Evolutionary conservation across 148 eudicot genomes (phyloP), one percentile per base, ranked within the genome.

Genomic region (Beta vulgaris): DNA sequence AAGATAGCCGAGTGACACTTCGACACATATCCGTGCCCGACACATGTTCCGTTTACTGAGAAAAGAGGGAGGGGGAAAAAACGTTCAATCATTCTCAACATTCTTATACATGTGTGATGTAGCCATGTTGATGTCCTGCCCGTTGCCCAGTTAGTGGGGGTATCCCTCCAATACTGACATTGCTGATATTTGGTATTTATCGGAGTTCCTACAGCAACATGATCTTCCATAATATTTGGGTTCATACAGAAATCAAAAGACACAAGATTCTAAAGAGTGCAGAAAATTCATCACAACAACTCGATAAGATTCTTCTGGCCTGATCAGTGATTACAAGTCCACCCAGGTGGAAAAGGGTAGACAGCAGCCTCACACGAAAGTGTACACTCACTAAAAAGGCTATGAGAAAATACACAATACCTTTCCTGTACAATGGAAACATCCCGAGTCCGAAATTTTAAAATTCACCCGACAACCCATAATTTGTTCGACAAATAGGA

Each of bases 151-250:
- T 29, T 31, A 44, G 13, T 46, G 39, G 14, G 43, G 42, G 51
- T 60, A 60, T 60, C 55, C 46, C 65, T 26, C 29, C n/a, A 44
- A 62, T 36, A 18, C 65, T 37, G 36, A 13, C 25, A 65, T 15
- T 18, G 58, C 19, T 6, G 42, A 39, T 39, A 35, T 58, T 79
- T 6, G 44, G 40, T 36, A n/a, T 43, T 34, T 55, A 43, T 68
- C 62, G 58, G 58, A 71, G 34, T 64, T 39, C 40, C 19, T 5
- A 70, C 48, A 71, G 51, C 71, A 77, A 61, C 74, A 32, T 70
- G 19, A 53, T 55, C 23, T 54, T 40, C 75, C n/a, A 46, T 12
- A 72, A 39, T 59, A 53, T 43, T 60, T 43, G 44, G 19, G 23
- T 6, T 46, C 58, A 46, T 19, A 54, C 74, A 54, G 12, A 35